Evolutionary conservation across 441 rosid genomes (phyloP), one percentile per base, ranked within the genome.

Genomic region (Gossypium armourianum): DNA sequence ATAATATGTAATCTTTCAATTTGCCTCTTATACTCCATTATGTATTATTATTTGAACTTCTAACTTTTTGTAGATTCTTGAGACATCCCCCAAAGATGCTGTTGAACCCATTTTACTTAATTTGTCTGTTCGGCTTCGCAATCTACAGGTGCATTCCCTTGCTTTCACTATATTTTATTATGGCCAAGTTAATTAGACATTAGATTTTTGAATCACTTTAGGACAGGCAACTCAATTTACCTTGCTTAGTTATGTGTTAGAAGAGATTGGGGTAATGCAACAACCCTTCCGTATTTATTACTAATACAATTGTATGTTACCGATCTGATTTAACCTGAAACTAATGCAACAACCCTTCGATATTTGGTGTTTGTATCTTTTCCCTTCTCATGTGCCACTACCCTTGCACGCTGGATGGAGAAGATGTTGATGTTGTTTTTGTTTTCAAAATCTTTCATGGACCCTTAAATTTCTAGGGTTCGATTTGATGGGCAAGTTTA

Each of bases 101-200:
- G 97, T 92, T 69, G 97, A 90, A 60, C 96, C 97, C 17, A 85
- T 92, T 84, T 80, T 94, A 78, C 85, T 84, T 72, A 89, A 89
- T 76, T 89, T 94, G 80, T 90, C 93, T 72, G 77, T 86, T 63
- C 86, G 96, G 79, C 96, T 94, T 66, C 94, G 99, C 72, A 92
- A 86, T 83, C 93, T 94, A 71, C 99, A 92, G 80, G 99, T 90
- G 56, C 9, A 75, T 66, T 67, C 16, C 24, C 28, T 67, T 74
- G 53, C 16, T 53, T 66, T 71, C 13, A 24, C 32, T 10, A 7
- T 63, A 12, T 26, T 60, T 61, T 12, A 24, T 43, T 8, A 47
- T 0, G 4, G 13, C 40, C 26, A 29, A 32, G 65, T 29, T 17
- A 2, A 24, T 59, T 20, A 59, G 17, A 21, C 58, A 29, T 71